Percentiles rank a stretch among this genome's conserved stretches.
Evolutionary conservation across 2,329 filamentous ascomycete species (phyloP).

Genomic region (Fusarium subtropicale): DNA sequence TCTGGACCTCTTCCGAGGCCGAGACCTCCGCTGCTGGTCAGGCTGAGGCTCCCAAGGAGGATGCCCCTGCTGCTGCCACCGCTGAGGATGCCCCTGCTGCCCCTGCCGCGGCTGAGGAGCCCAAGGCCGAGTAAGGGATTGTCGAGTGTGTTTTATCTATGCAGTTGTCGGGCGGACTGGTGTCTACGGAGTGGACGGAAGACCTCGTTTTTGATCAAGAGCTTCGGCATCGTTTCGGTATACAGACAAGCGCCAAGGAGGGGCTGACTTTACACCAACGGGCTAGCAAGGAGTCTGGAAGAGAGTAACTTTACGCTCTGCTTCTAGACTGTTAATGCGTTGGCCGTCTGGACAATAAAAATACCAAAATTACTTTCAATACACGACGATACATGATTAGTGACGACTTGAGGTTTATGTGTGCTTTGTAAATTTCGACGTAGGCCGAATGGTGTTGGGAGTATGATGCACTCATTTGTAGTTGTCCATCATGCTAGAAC

Average conservation of each 20-base stretch:
- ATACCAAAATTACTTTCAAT: constrained; percentile 61
- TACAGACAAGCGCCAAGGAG: constrained; percentile 56
- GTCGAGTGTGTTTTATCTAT: constrained; percentile 47
- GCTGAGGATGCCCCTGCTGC: constrained; percentile 66
- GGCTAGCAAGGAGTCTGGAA: constrained; percentile 55
- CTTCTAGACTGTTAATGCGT: constrained; percentile 67
- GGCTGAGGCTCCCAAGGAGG: constrained; percentile 61
- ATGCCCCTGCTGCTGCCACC: constrained; percentile 64
- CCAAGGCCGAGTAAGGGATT: constrained; percentile 72
- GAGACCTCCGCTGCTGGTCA: constrained; percentile 75
- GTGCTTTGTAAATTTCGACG: not conserved
- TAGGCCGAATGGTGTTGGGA: not conserved
- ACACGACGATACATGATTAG: constrained; percentile 43
- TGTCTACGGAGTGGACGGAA: constrained; percentile 74
- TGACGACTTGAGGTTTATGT: constrained; percentile 13
- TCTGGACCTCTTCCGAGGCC: constrained; percentile 99
- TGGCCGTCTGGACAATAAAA: constrained; percentile 68
- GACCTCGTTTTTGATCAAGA: constrained; percentile 64
- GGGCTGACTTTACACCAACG: constrained; percentile 53
- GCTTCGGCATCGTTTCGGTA: constrained; percentile 63
- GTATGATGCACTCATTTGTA: not conserved
- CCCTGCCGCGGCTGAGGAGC: constrained; percentile 68
- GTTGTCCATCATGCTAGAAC: not conserved
- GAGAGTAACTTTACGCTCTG: constrained; percentile 63
- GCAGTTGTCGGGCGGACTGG: constrained; percentile 63